A percentile compares a stretch with the other conserved stretches of the same genome.
Evolutionary conservation across 441 rosid genomes (phyloP).

Genomic region (Populus hybrid): DNA sequence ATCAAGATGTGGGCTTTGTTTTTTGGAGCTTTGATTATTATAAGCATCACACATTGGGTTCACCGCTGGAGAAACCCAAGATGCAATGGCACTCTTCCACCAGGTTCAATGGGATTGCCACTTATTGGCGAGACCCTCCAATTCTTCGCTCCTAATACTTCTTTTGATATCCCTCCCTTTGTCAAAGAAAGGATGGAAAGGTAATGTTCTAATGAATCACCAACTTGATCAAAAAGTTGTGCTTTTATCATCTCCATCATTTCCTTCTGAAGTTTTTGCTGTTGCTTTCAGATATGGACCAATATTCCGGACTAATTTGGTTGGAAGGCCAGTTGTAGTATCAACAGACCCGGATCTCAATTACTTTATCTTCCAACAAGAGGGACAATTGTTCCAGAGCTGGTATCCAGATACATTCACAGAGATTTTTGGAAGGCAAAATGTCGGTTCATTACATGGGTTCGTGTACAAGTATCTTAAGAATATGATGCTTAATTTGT

Average conservation of each 20-base stretch:
- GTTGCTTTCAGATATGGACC: constrained; percentile 64
- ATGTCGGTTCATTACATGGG: constrained; percentile 91
- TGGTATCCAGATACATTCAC: constrained; percentile 98
- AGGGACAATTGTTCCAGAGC: constrained; percentile 79
- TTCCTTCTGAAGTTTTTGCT: background rate
- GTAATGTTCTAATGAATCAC: constrained; percentile 30
- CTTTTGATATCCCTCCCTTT: constrained; percentile 60
- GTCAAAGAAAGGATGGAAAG: constrained; percentile 64
- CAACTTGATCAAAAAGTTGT: constrained; percentile 4
- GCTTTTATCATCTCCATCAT: background rate
- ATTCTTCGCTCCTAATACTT: constrained; percentile 60
- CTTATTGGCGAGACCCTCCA: constrained; percentile 79
- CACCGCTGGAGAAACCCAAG: constrained; percentile 74
- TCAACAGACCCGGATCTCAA: constrained; percentile 90
- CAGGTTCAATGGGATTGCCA: constrained; percentile 91
- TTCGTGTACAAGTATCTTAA: constrained; percentile 92
- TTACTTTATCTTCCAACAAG: constrained; percentile 82
- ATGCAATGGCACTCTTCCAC: constrained; percentile 81
- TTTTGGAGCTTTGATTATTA: constrained; percentile 42
- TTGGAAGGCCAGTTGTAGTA: constrained; percentile 74
- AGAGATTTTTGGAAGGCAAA: constrained; percentile 77
- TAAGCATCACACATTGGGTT: constrained; percentile 50
- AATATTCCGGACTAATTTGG: constrained; percentile 75
- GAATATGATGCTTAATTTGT: constrained; percentile 80
- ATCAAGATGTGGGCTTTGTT: constrained; percentile 50